A percentile compares a stretch with the other conserved stretches of the same genome.
Conservation (phyloP, 306 rosid species). For the Trichosanthes cucumerina region DNA sequence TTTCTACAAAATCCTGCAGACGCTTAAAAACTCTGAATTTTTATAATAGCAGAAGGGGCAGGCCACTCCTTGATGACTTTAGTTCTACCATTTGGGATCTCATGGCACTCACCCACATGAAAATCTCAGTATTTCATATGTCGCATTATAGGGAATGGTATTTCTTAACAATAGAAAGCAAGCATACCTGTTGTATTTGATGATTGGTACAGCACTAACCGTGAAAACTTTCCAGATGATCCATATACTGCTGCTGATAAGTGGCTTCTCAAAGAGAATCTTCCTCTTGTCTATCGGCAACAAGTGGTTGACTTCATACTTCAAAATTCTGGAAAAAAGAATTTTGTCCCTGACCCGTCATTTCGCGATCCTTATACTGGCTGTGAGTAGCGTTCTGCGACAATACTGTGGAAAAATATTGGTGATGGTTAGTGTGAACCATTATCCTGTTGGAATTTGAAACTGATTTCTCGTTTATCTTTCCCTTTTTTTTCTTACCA, state of each 20-base stretch:
- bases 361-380: constrained; percentile 91
- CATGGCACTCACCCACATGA: neutral
- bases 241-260: constrained; percentile 81
- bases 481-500: constrained; percentile 19
- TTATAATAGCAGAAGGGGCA: neutral
- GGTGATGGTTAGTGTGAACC: neutral
- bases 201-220: neutral
- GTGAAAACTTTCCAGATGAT: constrained; percentile 47
- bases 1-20: neutral
- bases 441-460: constrained; percentile 10
- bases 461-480: constrained; percentile 16
- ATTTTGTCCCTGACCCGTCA: constrained; percentile 57
- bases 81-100: neutral
- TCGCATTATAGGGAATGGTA: neutral
- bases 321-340: constrained; percentile 77
- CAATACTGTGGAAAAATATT: neutral
- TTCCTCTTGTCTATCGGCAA: constrained; percentile 86
- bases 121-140: neutral
- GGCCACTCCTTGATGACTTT: neutral
- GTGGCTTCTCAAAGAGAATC: constrained; percentile 87
- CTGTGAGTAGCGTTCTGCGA: constrained; percentile 39
- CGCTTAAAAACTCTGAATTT: neutral
- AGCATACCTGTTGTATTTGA: neutral
- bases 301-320: constrained; percentile 88
- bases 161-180: neutral